A percentile compares a stretch with the other conserved stretches of the same genome.
phyloP scores from a whole-genome alignment of 2,329 filamentous ascomycete genomes.

The Madurella mycetomatis region DNA sequence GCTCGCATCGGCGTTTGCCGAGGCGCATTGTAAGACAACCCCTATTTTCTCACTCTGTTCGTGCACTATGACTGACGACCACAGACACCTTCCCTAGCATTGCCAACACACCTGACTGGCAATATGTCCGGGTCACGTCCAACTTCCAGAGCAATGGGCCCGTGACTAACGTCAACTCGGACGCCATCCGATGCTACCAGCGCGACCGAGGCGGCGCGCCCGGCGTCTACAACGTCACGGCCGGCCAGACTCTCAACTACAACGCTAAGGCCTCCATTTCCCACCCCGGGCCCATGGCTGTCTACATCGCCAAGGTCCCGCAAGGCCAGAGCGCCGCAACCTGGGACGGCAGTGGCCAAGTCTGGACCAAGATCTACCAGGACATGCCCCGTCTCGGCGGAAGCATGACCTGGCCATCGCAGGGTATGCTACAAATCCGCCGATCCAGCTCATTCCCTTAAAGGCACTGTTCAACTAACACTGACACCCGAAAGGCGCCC shows the following conservation, averaged over 20 bases:
- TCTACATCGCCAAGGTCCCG: conserved; percentile 40
- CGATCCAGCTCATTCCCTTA: not conserved
- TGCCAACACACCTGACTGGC: conserved; percentile 40
- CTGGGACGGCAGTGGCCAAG: conserved; percentile 36
- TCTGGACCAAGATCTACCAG: conserved; percentile 44
- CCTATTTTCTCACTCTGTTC: not conserved
- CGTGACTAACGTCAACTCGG: conserved; percentile 44
- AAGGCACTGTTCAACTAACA: not conserved
- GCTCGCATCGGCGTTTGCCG: conserved; percentile 26
- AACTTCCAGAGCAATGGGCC: conserved; percentile 48
- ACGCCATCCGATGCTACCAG: conserved; percentile 50
- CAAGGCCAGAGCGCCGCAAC: conserved; percentile 34
- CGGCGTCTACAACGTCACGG: conserved; percentile 39
- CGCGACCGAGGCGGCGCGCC: conserved; percentile 36
- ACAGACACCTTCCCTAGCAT: conserved; percentile 41
- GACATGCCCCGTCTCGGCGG: conserved; percentile 36
- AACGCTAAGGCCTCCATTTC: conserved; percentile 39
- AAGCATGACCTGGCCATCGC: conserved; percentile 39
- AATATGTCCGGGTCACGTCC: conserved; percentile 43
- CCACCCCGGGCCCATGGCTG: conserved; percentile 39
- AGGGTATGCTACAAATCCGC: conserved; percentile 25
- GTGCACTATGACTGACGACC: not conserved
- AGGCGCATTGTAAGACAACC: conserved; percentile 37
- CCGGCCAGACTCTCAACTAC: conserved; percentile 43
- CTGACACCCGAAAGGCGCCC: conserved; percentile 22